Base-by-base conservation (phyloP, 1,284 basidiomycete genomes). In the Apiotrichum veenhuisii region DNA sequence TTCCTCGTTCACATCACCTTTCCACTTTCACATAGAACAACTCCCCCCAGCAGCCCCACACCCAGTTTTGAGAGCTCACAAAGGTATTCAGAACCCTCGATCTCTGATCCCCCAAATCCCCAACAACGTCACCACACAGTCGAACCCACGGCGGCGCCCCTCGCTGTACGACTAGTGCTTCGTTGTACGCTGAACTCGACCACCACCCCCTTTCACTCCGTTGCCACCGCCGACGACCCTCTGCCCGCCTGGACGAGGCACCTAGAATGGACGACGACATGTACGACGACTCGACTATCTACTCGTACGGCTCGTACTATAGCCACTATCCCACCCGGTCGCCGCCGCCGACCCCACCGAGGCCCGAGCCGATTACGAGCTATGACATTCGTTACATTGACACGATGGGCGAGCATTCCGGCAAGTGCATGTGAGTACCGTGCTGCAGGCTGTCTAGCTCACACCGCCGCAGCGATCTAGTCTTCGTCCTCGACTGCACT, bases 401-500 rank as follows among this genome's bases (percentile, higher is more conserved):
- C 43, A 54, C 52, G 11, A 62, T 53, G 15, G 62, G 65, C 18
- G 62, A 61, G 43, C 64, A 61, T 47, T 57, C 50, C 25, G 67
- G 72, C 46, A 75, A 75, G 59, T 68, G 65, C 67, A 75, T 75
- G 73, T 75, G 53, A 66, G 73, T 64, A 4, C 2, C 14, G 17
- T 17, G 47, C 7, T 18, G 30, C 25, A 15, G 18, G 8, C 23
- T 15, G 14, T 17, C 41, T 25, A 26, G n/a, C 33, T 17, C 48
- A 34, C 14, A 26, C 53, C 11, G 26, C 22, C 5, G 36, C 74
- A 93, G 90, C 58, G 91, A 94, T 78, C 84, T 95, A 85, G 70
- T 92, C 85, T 81, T 80, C 78, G 85, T 95, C 26, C 89, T 94
- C 73, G 91, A 95, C 77, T 93, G 90, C 74, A 95, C 91, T 2